A percentile compares a stretch with the other conserved stretches of the same genome.
These are phyloP conservation scores for Dactylonectria estremocensis DNA, from an alignment of 2,329 filamentous ascomycete species.

Conservation along the genomic window DNA sequence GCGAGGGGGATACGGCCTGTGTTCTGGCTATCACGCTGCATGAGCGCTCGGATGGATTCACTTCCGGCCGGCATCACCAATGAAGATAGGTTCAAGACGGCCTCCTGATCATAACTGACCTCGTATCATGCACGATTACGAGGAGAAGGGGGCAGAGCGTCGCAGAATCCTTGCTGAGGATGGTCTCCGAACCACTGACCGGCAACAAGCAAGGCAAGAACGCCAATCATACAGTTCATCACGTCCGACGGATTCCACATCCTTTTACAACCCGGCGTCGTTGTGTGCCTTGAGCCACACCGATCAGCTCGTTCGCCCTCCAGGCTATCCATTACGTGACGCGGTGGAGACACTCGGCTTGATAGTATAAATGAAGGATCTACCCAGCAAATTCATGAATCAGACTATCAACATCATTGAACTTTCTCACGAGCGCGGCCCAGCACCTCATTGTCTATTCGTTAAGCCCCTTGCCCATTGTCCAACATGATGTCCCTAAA, in stretches of 20 bases:
- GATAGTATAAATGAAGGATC: background rate
- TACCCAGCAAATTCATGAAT: slow-evolving; percentile 7
- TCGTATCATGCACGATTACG: background rate
- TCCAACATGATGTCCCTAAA: slow-evolving; percentile 1
- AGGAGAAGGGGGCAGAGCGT: slow-evolving; percentile 11
- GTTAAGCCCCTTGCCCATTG: background rate
- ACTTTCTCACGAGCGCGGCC: background rate
- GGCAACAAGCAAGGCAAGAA: slow-evolving; percentile 1
- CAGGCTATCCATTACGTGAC: background rate
- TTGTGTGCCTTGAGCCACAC: background rate
- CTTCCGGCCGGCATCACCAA: background rate
- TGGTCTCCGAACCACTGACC: slow-evolving; percentile 4
- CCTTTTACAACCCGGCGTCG: background rate
- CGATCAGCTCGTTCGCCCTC: background rate
- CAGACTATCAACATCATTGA: background rate
- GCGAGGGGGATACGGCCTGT: background rate
- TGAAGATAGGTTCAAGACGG: slow-evolving; percentile 8
- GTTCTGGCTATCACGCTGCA: slow-evolving; percentile 4
- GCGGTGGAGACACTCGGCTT: background rate
- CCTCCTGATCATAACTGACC: slow-evolving; percentile 10
- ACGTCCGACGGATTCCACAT: background rate
- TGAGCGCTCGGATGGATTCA: background rate
- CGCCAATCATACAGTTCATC: slow-evolving; percentile 5
- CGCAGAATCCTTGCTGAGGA: slow-evolving; percentile 6
- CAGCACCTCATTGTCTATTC: background rate